Evolutionary conservation across 345 rosid genomes (phyloP), one percentile per base, ranked within the genome.

Genomic region (Carallia pectinifolia): DNA sequence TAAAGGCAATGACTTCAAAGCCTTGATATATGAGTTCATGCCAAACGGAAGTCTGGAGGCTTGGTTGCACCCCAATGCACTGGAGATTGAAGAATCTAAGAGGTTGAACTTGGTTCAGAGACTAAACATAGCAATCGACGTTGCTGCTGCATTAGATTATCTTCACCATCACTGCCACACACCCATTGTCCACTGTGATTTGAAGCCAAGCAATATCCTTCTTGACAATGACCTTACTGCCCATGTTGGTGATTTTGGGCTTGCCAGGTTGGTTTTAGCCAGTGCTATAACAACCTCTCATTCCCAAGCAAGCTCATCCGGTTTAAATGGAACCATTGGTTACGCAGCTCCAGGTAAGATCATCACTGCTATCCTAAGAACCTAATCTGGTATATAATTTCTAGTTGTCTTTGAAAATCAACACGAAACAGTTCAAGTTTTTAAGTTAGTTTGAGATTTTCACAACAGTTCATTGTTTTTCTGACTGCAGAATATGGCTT

Each of bases 11-110:
- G 62, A 67, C 3, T 67, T 55, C 53, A 67, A 67, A 18, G 72
- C 64, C 16, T 30, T 68, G 31, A 44, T 68, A 1, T 44, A 54
- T 6, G 64, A 68, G 64, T 68, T 68, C 15, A 56, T 68, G 38
- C 23, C 38, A 6, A 68, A 68, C 15, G 72, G 72, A 30, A 68
- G 64, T 59, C 29, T 68, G 37, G 72, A 68, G n/a, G 47, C 19
- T 9, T 68, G 72, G 44, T 34, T 69, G 10, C 73, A 69, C 31
- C 48, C 65, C 6, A 27, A 5, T 3, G 4, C 17, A 16, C 23
- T 54, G 19, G 9, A 34, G 44, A 33, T 13, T 10, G 7, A 44
- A 6, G 38, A 48, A 27, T 1, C 12, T 1, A 33, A 17, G 13
- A 31, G 40, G 5, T 18, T 61, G 23, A 61, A 48, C 31, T 34